phyloP scores from a whole-genome alignment of 495 filamentous ascomycete genomes.

The Penicillium cataractarum region DNA sequence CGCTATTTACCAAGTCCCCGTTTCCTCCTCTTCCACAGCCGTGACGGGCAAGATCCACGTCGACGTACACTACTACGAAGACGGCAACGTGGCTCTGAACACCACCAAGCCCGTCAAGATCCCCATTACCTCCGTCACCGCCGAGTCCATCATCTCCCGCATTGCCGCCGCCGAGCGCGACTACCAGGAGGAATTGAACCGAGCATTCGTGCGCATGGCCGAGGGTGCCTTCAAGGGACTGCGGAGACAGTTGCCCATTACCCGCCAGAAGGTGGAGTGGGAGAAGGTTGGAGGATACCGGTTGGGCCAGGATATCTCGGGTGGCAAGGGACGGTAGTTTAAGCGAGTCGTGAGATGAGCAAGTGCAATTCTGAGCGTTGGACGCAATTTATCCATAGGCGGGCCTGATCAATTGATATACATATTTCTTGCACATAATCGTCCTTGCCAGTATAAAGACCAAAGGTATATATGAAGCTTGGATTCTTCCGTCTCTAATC shows the following conservation, averaged over 20 bases:
- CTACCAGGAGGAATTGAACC: constrained; percentile 95
- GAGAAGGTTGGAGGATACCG: constrained; percentile 97
- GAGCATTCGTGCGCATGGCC: constrained; percentile 81
- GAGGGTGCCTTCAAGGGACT: constrained; percentile 95
- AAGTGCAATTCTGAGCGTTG: constrained; percentile 12
- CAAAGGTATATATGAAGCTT: too few relatives aligned
- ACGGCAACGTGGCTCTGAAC: constrained; percentile 92
- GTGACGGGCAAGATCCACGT: constrained; percentile 53
- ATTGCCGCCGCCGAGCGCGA: constrained; percentile 82
- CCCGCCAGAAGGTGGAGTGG: constrained; percentile 99
- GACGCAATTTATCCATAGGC: constrained; percentile 16
- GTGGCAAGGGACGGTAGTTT: constrained; percentile 42
- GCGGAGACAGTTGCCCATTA: constrained; percentile 90
- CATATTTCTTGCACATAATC: constrained; percentile 1
- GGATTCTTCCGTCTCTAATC: too few relatives aligned
- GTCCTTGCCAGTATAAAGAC: too few relatives aligned
- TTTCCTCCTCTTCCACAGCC: constrained; percentile 59
- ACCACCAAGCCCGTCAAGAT: constrained; percentile 74
- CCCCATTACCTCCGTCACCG: constrained; percentile 62
- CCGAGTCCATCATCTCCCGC: constrained; percentile 68
- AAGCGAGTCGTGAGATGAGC: background rate
- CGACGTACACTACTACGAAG: constrained; percentile 98
- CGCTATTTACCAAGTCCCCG: constrained; percentile 71
- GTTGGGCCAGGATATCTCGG: constrained; percentile 70
- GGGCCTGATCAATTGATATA: constrained; percentile 1